Conservation (phyloP, 345 rosid genomes). For the Reutealis trisperma region DNA sequence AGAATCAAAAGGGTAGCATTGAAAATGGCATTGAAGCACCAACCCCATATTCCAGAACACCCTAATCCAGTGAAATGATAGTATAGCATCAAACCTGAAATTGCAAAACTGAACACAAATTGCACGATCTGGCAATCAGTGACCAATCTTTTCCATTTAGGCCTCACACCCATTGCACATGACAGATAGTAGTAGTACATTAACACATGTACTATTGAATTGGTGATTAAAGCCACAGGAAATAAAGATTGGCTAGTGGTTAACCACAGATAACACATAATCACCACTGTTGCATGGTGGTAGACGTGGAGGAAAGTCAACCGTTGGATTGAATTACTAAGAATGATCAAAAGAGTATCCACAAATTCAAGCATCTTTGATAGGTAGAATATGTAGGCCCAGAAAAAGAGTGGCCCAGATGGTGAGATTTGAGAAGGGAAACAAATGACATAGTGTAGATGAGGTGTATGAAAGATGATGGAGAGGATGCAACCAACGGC, state of each 20-base stretch:
- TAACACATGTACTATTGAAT: constrained; percentile 56
- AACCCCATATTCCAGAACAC: constrained; percentile 58
- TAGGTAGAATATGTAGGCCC: constrained; percentile 68
- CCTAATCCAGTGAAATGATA: constrained; percentile 51
- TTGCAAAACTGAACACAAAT: constrained; percentile 48
- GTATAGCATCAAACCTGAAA: constrained; percentile 40
- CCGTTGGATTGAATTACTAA: constrained; percentile 45
- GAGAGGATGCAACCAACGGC: constrained; percentile 71
- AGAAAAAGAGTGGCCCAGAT: constrained; percentile 63
- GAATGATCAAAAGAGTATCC: constrained; percentile 58
- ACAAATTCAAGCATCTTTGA: constrained; percentile 59
- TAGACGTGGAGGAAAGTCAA: constrained; percentile 71
- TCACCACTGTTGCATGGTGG: constrained; percentile 62
- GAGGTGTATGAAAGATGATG: constrained; percentile 29
- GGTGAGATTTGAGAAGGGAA: constrained; percentile 48
- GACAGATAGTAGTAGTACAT: constrained; percentile 62
- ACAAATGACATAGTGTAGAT: constrained; percentile 44
- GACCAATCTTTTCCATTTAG: constrained; percentile 64
- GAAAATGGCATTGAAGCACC: constrained; percentile 58
- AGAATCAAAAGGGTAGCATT: constrained; percentile 50
- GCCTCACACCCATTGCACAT: constrained; percentile 50
- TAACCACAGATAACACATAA: constrained; percentile 61
- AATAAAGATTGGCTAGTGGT: constrained; percentile 49
- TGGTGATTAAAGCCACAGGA: constrained; percentile 53
- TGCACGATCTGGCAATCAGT: constrained; percentile 66